phyloP scores from a whole-genome alignment of 306 rosid species.

The Cucurbita maxima region DNA sequence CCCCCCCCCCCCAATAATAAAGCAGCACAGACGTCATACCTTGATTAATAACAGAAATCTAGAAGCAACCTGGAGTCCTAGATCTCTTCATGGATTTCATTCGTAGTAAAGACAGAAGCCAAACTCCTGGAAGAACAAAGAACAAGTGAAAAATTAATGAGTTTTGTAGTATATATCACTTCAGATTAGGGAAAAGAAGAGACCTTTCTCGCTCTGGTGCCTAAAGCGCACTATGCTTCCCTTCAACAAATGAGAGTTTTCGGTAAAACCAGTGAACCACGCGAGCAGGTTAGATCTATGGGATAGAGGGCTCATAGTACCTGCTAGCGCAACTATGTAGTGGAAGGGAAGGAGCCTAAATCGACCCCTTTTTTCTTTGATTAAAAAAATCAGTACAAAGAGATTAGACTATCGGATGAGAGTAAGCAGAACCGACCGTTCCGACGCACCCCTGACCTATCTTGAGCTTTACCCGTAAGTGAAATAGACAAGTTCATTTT shows the following conservation, averaged over 20 bases:
- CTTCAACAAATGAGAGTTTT: constrained; percentile 11
- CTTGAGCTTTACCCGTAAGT: neutral
- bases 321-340: neutral
- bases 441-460: no score
- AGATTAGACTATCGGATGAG: no score
- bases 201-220: neutral
- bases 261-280: constrained; percentile 3
- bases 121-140: constrained; percentile 45
- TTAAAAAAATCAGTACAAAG: no score
- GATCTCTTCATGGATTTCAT: constrained; percentile 74
- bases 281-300: neutral
- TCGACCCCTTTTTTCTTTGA: no score
- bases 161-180: neutral
- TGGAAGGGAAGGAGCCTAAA: neutral
- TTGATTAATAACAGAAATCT: constrained; percentile 63
- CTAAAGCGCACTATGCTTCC: neutral
- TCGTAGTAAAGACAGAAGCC: constrained; percentile 59
- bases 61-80: constrained; percentile 76
- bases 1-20: neutral
- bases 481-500: neutral
- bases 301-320: neutral
- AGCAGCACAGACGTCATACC: constrained; percentile 29
- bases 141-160: constrained; percentile 2
- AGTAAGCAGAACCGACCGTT: no score
- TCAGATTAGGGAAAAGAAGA: neutral